Evolutionary conservation across 371 early-diverging fungal species (phyloP).

Genomic region (Mucor plumbeus): DNA sequence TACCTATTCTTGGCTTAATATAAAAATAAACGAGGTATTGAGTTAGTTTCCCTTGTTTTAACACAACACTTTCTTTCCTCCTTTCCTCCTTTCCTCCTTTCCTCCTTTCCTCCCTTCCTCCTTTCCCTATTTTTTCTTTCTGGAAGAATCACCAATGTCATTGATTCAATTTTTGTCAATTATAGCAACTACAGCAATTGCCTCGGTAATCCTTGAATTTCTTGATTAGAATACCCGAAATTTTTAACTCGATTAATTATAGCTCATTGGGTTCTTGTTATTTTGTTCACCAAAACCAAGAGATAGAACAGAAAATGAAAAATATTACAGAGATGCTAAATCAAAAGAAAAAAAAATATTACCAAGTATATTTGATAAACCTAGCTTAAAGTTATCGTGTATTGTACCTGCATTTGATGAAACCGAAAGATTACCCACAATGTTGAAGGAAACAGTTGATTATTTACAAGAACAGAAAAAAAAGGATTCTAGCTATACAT

Average conservation of each 20-base stretch:
- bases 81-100: not conserved
- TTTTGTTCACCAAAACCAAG: conserved; percentile 61
- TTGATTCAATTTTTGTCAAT: conserved; percentile 2
- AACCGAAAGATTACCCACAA: conserved; percentile 76
- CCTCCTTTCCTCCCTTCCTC: not conserved
- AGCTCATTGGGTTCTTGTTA: conserved; percentile 50
- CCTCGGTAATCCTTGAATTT: conserved; percentile 1
- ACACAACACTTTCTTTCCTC: no score
- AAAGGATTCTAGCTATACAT: conserved; percentile 56
- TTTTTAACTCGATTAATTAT: not conserved
- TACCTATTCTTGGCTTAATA: not conserved
- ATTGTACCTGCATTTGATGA: conserved; percentile 96
- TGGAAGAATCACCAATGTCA: not conserved
- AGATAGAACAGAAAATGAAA: conserved; percentile 56
- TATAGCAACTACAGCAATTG: conserved; percentile 7
- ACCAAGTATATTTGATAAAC: conserved; percentile 50
- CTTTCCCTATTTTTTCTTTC: not conserved
- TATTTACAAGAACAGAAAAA: conserved; percentile 61
- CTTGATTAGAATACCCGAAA: no score
- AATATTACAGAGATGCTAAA: conserved; percentile 49
- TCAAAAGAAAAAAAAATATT: conserved; percentile 37
- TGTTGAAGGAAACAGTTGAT: conserved; percentile 80
- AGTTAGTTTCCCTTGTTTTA: not conserved
- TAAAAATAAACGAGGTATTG: conserved; percentile 3
- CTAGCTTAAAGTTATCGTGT: conserved; percentile 72